Conservation (phyloP, 352 stramenopile species). For the Lagenidium sp. region DNA sequence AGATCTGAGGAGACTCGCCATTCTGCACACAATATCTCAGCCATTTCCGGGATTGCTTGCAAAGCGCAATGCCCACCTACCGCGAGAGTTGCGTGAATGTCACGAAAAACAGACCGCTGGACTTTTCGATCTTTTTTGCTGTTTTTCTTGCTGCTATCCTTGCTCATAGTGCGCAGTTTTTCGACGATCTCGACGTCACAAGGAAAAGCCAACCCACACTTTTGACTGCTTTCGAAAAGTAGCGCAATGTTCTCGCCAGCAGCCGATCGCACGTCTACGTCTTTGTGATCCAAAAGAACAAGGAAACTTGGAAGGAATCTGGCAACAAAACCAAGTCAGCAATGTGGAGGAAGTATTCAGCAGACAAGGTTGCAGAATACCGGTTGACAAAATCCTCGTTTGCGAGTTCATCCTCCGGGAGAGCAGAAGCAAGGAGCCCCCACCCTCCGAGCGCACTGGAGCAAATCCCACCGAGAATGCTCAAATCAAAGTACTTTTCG, state of each 20-base stretch:
- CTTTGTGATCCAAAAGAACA: slow-evolving; percentile 59
- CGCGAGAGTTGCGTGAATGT: slow-evolving; percentile 70
- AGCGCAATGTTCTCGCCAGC: slow-evolving; percentile 83
- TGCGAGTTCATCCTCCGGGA: slow-evolving; percentile 41
- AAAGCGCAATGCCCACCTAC: slow-evolving; percentile 24
- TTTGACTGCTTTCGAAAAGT: slow-evolving; percentile 58
- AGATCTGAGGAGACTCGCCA: slow-evolving; percentile 69
- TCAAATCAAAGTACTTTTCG: slow-evolving; percentile 62
- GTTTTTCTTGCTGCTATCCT: slow-evolving; percentile 86
- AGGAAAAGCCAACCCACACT: slow-evolving; percentile 32
- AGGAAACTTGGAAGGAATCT: slow-evolving; percentile 68
- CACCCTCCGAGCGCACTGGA: slow-evolving; percentile 58
- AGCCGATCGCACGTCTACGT: slow-evolving; percentile 73
- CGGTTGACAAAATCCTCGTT: slow-evolving; percentile 48
- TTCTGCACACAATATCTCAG: too few relatives aligned
- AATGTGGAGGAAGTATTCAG: not conserved
- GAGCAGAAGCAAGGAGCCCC: slow-evolving; percentile 56
- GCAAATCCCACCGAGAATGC: slow-evolving; percentile 55
- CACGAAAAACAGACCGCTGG: slow-evolving; percentile 75
- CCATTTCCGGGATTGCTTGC: too few relatives aligned
- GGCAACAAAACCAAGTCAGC: not conserved
- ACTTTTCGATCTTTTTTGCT: slow-evolving; percentile 87
- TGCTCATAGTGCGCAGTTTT: slow-evolving; percentile 72
- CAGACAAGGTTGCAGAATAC: slow-evolving; percentile 14
- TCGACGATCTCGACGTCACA: slow-evolving; percentile 63